Conservation (phyloP, 768 basidiomycete genomes). For the Tricholoma sp. region DNA sequence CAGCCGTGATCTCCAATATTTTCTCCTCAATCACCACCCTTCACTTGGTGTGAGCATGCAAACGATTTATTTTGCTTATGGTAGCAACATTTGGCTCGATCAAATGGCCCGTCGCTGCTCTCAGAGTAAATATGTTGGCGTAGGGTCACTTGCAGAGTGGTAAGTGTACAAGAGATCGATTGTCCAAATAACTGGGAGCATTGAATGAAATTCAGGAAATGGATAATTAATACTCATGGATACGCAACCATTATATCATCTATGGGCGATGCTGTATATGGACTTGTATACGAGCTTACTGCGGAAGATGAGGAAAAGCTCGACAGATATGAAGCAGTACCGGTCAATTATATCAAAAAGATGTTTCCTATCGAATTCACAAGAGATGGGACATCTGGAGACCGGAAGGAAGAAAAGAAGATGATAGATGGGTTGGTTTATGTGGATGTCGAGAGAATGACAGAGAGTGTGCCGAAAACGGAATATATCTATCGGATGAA, state of each 20-base stretch:
- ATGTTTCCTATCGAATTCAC: slow-evolving; percentile 23
- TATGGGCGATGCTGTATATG: slow-evolving; percentile 35
- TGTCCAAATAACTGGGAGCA: neutral
- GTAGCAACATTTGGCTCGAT: slow-evolving; percentile 45
- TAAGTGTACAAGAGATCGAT: slow-evolving; percentile 15
- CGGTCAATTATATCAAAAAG: slow-evolving; percentile 32
- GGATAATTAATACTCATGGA: slow-evolving; percentile 40
- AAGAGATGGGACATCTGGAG: neutral
- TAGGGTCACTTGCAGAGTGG: slow-evolving; percentile 38
- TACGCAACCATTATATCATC: slow-evolving; percentile 44
- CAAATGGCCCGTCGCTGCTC: slow-evolving; percentile 47
- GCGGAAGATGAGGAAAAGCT: slow-evolving; percentile 34
- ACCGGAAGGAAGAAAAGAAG: neutral
- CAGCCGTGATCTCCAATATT: neutral
- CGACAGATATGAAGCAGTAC: slow-evolving; percentile 39
- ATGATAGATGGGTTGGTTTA: slow-evolving; percentile 33
- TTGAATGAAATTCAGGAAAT: slow-evolving; percentile 31
- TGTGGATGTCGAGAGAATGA: slow-evolving; percentile 30
- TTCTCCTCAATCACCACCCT: too few relatives aligned
- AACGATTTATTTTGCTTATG: slow-evolving; percentile 42
- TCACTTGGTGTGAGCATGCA: neutral
- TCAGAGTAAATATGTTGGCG: slow-evolving; percentile 34
- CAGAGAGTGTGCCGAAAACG: slow-evolving; percentile 26
- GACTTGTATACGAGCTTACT: slow-evolving; percentile 38
- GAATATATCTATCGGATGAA: slow-evolving; percentile 47